phyloP scores from a whole-genome alignment of 2,329 filamentous ascomycete species.

The Penicillium sp. region DNA sequence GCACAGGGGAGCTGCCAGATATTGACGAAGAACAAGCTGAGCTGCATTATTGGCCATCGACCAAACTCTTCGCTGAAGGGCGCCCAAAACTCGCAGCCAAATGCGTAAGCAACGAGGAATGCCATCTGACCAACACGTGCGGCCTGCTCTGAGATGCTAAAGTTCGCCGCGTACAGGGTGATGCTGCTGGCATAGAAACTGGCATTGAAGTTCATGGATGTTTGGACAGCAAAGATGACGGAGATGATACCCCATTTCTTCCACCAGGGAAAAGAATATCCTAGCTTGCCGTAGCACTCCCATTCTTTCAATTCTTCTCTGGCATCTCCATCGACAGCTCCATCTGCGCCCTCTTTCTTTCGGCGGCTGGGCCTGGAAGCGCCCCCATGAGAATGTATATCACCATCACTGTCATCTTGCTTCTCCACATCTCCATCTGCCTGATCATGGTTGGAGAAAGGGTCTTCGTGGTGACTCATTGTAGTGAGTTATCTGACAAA shows the following conservation, averaged over 20 bases:
- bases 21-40: constrained; percentile 71
- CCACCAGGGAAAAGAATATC: constrained; percentile 57
- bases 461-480: constrained; percentile 13
- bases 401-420: constrained; percentile 12
- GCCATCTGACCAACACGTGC: constrained; percentile 70
- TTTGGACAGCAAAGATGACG: constrained; percentile 67
- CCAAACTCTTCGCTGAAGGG: constrained; percentile 83
- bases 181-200: constrained; percentile 69
- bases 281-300: constrained; percentile 64
- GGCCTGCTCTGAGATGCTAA: constrained; percentile 63
- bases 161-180: constrained; percentile 61
- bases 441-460: neutral
- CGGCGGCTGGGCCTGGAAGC: constrained; percentile 8
- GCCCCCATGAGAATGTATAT: constrained; percentile 13
- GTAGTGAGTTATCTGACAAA: neutral
- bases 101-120: constrained; percentile 74
- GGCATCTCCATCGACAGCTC: constrained; percentile 8
- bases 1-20: constrained; percentile 71
- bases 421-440: constrained; percentile 20
- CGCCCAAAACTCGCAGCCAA: constrained; percentile 83
- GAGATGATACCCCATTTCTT: constrained; percentile 69
- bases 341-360: constrained; percentile 11
- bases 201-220: constrained; percentile 76
- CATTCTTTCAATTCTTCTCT: constrained; percentile 47
- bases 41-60: constrained; percentile 70